Evolutionary conservation across 768 basidiomycete species (phyloP).

Genomic region (Lentinula edodes): DNA sequence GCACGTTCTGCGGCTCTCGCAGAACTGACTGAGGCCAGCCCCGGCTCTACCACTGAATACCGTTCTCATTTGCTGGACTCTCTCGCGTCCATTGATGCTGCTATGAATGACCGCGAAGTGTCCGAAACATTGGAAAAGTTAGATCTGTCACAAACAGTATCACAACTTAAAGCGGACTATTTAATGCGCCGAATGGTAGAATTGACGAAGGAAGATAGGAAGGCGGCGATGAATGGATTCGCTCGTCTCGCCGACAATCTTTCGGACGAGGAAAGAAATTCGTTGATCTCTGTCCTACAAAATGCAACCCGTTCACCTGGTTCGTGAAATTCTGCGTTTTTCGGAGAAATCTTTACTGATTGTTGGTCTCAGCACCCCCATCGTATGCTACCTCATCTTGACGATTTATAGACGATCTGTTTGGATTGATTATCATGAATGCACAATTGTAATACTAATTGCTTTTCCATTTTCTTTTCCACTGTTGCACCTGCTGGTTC

Average conservation of each 20-base stretch:
- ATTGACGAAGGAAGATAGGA: slow-evolving; percentile 68
- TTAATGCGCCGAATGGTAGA: slow-evolving; percentile 62
- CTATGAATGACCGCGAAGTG: slow-evolving; percentile 48
- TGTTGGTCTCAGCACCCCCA: slow-evolving; percentile 29
- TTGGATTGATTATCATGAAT: background rate
- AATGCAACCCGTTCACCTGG: slow-evolving; percentile 52
- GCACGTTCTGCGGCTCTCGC: slow-evolving; percentile 62
- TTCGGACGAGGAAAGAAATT: slow-evolving; percentile 64
- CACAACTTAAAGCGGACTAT: slow-evolving; percentile 65
- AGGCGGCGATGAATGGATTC: slow-evolving; percentile 71
- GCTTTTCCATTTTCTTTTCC: background rate
- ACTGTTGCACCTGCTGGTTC: too few species aligned
- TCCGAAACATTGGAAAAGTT: slow-evolving; percentile 67
- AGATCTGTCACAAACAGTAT: slow-evolving; percentile 56
- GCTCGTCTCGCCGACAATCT: slow-evolving; percentile 68
- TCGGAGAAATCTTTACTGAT: background rate
- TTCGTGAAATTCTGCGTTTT: slow-evolving; percentile 16
- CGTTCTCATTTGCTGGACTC: slow-evolving; percentile 59
- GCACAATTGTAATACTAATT: background rate
- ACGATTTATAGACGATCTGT: background rate
- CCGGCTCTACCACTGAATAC: slow-evolving; percentile 63
- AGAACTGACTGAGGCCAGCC: slow-evolving; percentile 64
- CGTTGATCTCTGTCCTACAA: slow-evolving; percentile 58
- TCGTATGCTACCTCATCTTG: slow-evolving; percentile 22
- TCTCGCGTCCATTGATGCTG: slow-evolving; percentile 49